Evolutionary conservation across 345 rosid species (phyloP).

Genomic region (Anacardium occidentale): DNA sequence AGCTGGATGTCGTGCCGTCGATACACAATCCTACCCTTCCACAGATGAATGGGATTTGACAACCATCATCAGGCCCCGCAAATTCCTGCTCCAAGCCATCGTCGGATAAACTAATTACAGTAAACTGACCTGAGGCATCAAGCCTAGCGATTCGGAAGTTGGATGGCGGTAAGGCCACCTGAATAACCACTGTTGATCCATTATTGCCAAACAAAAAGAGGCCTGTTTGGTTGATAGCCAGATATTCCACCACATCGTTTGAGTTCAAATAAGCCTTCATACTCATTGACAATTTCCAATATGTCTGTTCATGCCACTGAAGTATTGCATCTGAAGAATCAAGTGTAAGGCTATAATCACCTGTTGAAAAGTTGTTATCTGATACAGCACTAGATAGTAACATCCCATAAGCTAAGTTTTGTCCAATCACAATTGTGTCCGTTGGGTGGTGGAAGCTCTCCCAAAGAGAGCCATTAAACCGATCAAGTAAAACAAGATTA

Average conservation of each 20-base stretch:
- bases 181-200: conserved; percentile 48
- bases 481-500: conserved; percentile 68
- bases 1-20: conserved; percentile 28
- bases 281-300: conserved; percentile 78
- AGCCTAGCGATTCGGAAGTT: conserved; percentile 61
- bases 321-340: conserved; percentile 46
- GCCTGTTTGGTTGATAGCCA: conserved; percentile 61
- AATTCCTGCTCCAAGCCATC: conserved; percentile 44
- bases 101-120: conserved; percentile 44
- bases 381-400: conserved; percentile 52
- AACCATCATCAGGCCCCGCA: conserved; percentile 53
- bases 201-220: conserved; percentile 57
- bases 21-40: conserved; percentile 59
- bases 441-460: conserved; percentile 75
- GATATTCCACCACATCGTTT: conserved; percentile 41
- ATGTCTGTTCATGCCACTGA: conserved; percentile 60
- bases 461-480: conserved; percentile 62
- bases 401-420: conserved; percentile 39
- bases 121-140: conserved; percentile 56
- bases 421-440: conserved; percentile 74
- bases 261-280: conserved; percentile 44
- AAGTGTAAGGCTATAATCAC: conserved; percentile 58
- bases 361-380: conserved; percentile 41
- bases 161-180: conserved; percentile 38
- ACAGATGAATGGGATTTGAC: conserved; percentile 62